Evolutionary conservation across 768 basidiomycete species (phyloP).

Genomic region (Phylloporus sp.): DNA sequence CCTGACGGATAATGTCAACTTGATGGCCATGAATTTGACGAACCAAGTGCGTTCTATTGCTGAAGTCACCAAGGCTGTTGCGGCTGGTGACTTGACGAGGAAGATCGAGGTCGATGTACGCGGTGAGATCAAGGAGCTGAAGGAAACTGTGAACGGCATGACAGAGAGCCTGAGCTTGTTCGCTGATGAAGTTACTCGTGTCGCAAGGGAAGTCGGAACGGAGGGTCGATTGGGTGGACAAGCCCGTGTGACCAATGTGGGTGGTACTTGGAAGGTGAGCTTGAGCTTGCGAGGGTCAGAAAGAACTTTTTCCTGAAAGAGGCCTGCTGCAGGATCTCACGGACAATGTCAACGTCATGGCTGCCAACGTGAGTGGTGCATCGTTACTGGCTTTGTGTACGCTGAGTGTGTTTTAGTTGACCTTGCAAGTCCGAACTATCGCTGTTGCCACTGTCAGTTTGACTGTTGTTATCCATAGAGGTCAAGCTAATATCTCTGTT

Average conservation of each 20-base stretch:
- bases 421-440: conserved; percentile 89
- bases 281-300: background rate
- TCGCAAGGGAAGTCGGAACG: conserved; percentile 95
- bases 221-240: conserved; percentile 94
- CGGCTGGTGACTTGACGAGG: conserved; percentile 87
- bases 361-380: conserved; percentile 63
- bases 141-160: conserved; percentile 95
- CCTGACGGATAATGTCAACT: conserved; percentile 76
- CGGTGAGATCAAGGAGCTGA: conserved; percentile 86
- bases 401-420: conserved; percentile 51
- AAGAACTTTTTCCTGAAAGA: background rate
- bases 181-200: conserved; percentile 78
- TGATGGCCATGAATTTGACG: conserved; percentile 88
- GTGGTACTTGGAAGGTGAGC: conserved; percentile 86
- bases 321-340: conserved; percentile 61
- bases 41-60: conserved; percentile 89
- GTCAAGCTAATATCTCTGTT: conserved; percentile 10
- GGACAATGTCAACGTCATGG: conserved; percentile 95
- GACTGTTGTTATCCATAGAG: background rate
- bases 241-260: conserved; percentile 88
- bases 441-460: conserved; percentile 79
- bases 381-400: background rate
- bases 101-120: conserved; percentile 89
- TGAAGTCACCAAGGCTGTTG: conserved; percentile 92
- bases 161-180: conserved; percentile 82